Evolutionary conservation across 1,139 yeast genomes (phyloP), one percentile per base, ranked within the genome.

Genomic region (Pichia sp.): DNA sequence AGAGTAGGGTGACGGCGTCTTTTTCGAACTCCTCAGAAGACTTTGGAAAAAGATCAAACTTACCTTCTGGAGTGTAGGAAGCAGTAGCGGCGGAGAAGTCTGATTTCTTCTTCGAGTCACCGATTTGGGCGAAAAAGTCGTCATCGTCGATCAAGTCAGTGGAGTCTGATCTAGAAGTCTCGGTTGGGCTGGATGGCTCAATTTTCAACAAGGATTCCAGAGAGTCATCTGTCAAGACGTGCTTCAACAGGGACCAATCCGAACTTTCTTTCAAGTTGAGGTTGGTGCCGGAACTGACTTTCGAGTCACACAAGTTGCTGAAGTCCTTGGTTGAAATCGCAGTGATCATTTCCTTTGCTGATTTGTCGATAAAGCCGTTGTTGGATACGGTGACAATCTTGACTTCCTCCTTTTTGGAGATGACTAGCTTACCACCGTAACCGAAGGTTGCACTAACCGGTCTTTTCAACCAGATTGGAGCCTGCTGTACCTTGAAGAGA

Each of bases 391-490:
- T 82, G 33, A 56, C 60, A 12, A 63, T 57, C 27, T 64, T 61
- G 46, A 64, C 55, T 7, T 55, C 52, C 16, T 59, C 55, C 40
- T 75, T 74, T 46, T 71, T 69, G 33, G 89, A 82, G 9, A 77
- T 70, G 7, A 87, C 95, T 49, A 93, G 71, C 71, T 88, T 90
- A 46, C 97, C 96, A 55, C 99, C 99, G 73, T 91, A 93, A 0
- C 97, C 99, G 75, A 95, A 95, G 5, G 84, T 76, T 9, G 86
- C 97, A 49, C 85, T 77, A 3, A 80, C 76, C n/a, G 91, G 91
- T 60, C 86, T 78, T 60, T 81, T 80, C 60, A 90, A 80, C 99
- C 99, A 95, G 56, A 74, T 70, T 46, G 99, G 99, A 27, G 98
- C 95, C 71, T 91, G 96, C 58, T 78, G 75, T 36, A 81, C 76